These are phyloP conservation scores for Mortierella sp. DNA, from an alignment of 371 early-diverging fungal genomes.

Conservation along the genomic window DNA sequence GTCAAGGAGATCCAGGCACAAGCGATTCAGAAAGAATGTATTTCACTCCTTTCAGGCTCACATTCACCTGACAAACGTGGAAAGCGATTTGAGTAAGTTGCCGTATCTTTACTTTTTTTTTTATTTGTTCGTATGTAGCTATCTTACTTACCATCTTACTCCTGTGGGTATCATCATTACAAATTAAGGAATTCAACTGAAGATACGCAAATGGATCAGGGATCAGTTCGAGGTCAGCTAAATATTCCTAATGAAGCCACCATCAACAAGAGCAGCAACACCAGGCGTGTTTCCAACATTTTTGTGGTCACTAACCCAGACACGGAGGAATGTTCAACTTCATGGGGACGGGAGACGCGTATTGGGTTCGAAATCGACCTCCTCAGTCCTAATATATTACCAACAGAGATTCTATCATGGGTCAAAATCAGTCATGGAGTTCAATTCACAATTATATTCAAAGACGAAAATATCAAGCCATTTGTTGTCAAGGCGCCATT, in stretches of 20 bases:
- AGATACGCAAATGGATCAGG: too few relatives aligned
- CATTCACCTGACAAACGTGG: constrained; percentile 9
- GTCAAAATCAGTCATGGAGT: constrained; percentile 13
- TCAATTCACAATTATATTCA: constrained; percentile 19
- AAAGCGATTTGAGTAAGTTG: constrained; percentile 23
- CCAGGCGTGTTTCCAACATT: background rate
- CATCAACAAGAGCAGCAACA: background rate
- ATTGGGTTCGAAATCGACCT: constrained; percentile 18
- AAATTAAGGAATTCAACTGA: too few relatives aligned
- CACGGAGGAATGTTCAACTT: constrained; percentile 3
- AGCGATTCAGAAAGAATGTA: constrained; percentile 16
- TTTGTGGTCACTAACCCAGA: constrained; percentile 16
- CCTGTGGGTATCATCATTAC: too few relatives aligned
- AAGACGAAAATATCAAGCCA: constrained; percentile 3
- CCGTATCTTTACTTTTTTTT: background rate
- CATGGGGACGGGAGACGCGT: constrained; percentile 28
- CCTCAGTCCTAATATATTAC: background rate
- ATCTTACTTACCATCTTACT: too few relatives aligned
- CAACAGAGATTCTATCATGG: constrained; percentile 12
- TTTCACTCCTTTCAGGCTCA: background rate
- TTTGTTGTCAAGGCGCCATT: constrained; percentile 25
- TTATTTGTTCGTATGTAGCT: background rate
- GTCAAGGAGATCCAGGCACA: constrained; percentile 21
- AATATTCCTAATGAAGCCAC: background rate
- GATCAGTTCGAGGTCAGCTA: too few relatives aligned